A percentile compares a stretch with the other conserved stretches of the same genome.
These are phyloP conservation scores for Fusarium brevicatenulatum DNA, from an alignment of 2,329 filamentous ascomycete genomes.

Conservation along the genomic window DNA sequence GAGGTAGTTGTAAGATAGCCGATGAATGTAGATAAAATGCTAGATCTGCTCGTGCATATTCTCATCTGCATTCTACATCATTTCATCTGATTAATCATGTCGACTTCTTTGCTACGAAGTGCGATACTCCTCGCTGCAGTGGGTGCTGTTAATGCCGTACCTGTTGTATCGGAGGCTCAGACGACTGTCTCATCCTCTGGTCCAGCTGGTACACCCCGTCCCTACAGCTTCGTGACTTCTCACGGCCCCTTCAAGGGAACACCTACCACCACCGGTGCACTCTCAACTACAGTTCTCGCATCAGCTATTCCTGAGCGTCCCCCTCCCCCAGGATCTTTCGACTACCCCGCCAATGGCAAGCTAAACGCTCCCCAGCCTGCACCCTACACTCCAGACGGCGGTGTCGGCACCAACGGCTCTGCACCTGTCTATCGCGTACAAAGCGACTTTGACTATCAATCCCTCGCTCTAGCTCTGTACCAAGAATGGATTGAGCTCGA, in stretches of 20 bases:
- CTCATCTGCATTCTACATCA: not conserved
- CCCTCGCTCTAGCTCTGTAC: constrained; percentile 77
- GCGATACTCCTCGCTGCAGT: constrained; percentile 26
- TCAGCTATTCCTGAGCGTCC: constrained; percentile 67
- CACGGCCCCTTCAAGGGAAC: constrained; percentile 76
- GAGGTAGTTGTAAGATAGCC: not conserved
- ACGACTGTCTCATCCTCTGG: constrained; percentile 50
- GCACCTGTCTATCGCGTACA: constrained; percentile 79
- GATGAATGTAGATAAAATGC: not conserved
- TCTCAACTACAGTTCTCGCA: constrained; percentile 66
- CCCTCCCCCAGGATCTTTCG: constrained; percentile 69
- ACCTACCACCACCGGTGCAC: constrained; percentile 74
- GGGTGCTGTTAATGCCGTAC: constrained; percentile 43
- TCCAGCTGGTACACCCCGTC: constrained; percentile 43
- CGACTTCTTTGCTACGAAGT: constrained; percentile 2
- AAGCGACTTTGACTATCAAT: constrained; percentile 86
- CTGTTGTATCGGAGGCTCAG: constrained; percentile 48
- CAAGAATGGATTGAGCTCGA: constrained; percentile 89
- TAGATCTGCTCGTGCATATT: not conserved
- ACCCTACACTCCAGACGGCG: constrained; percentile 77
- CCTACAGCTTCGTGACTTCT: constrained; percentile 67
- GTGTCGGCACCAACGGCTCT: constrained; percentile 80
- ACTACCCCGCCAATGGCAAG: constrained; percentile 76
- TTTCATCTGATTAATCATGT: not conserved
- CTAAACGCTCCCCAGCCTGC: constrained; percentile 75